phyloP scores from a whole-genome alignment of 2,329 filamentous ascomycete species.

The Raffaelea deltoideospora region DNA sequence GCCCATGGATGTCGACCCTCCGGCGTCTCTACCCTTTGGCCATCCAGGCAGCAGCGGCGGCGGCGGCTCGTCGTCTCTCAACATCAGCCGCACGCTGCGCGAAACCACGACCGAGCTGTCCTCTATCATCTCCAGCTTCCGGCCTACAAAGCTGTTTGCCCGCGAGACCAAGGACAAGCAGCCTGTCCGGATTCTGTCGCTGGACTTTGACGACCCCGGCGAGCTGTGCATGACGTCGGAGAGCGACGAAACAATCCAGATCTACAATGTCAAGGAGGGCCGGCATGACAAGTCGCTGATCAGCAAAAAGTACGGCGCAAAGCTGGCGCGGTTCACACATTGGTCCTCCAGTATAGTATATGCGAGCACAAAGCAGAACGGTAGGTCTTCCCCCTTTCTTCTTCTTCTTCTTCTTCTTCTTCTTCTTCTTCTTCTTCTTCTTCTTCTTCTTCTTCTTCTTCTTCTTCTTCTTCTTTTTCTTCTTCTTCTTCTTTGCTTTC shows the following conservation, averaged over 20 bases:
- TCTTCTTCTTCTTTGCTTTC: neutral
- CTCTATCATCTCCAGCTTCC: conserved; percentile 63
- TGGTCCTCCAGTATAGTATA: conserved; percentile 85
- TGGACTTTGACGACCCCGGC: conserved; percentile 93
- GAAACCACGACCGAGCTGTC: conserved; percentile 49
- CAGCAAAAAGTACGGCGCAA: conserved; percentile 93
- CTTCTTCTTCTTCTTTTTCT: neutral
- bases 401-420: too few relatives aligned
- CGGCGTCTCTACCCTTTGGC: conserved; percentile 18
- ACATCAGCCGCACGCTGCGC: conserved; percentile 33
- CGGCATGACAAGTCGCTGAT: conserved; percentile 77
- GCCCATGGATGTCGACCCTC: conserved; percentile 41
- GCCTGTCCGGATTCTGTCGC: conserved; percentile 59
- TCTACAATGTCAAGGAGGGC: conserved; percentile 87
- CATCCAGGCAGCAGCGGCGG: too few relatives aligned
- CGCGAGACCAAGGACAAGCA: conserved; percentile 38
- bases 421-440: too few relatives aligned
- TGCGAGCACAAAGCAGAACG: conserved; percentile 86
- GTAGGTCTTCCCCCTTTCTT: conserved; percentile 29
- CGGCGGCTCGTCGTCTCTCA: conserved; percentile 25
- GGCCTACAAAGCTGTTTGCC: conserved; percentile 60
- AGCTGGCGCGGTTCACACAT: conserved; percentile 88
- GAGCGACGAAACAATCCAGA: conserved; percentile 87
- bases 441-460: too few relatives aligned
- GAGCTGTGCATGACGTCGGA: conserved; percentile 83